Percentiles rank a stretch among this genome's conserved stretches.
Evolutionary conservation across 768 basidiomycete genomes (phyloP).

Genomic region (Lanmaoa rubissima): DNA sequence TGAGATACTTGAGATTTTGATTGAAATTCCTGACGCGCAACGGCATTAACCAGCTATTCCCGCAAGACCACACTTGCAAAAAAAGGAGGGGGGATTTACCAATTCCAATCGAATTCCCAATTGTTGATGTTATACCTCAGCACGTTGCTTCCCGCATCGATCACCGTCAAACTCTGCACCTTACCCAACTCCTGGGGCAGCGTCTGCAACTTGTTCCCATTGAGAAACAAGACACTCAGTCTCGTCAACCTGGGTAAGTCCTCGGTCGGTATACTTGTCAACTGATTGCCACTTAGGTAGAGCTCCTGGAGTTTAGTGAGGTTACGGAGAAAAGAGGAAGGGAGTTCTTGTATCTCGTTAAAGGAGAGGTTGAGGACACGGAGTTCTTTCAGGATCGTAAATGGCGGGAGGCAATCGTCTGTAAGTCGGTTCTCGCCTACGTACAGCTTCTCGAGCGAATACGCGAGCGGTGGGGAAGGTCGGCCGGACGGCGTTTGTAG

Average conservation of each 20-base stretch:
- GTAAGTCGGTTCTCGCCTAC: constrained; percentile 87
- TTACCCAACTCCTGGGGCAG: constrained; percentile 89
- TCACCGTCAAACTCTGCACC: constrained; percentile 68
- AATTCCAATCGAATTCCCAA: constrained; percentile 99
- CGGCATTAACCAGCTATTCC: not conserved
- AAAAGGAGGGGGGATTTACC: constrained; percentile 48
- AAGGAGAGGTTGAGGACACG: constrained; percentile 88
- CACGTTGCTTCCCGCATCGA: constrained; percentile 92
- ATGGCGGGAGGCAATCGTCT: constrained; percentile 72
- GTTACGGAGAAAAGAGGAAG: constrained; percentile 70
- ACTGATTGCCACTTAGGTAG: constrained; percentile 93
- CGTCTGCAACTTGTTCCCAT: constrained; percentile 92
- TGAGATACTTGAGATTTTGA: constrained; percentile 87
- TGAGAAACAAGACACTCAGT: constrained; percentile 78
- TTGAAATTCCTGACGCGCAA: constrained; percentile 84
- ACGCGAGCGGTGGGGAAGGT: constrained; percentile 56
- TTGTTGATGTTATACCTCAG: constrained; percentile 98
- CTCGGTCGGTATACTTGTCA: constrained; percentile 87
- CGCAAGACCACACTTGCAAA: not conserved
- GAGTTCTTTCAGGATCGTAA: constrained; percentile 76
- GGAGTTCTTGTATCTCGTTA: constrained; percentile 91
- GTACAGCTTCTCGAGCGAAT: constrained; percentile 74
- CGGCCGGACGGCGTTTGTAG: constrained; percentile 31
- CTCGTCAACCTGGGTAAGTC: constrained; percentile 71
- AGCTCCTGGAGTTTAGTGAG: constrained; percentile 75